phyloP scores from a whole-genome alignment of 148 eudicot species.

The Vaccinium corymbosum region DNA sequence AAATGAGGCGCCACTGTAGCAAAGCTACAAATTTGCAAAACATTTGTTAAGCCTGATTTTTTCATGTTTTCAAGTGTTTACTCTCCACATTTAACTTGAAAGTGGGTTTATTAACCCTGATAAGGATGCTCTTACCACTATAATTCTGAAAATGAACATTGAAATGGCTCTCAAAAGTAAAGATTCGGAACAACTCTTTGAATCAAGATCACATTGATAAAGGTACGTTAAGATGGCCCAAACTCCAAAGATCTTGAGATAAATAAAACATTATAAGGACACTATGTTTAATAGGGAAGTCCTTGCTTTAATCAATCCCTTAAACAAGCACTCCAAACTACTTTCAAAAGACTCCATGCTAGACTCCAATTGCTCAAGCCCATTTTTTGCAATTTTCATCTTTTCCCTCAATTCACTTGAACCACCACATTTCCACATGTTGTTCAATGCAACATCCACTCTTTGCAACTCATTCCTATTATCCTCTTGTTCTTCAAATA shows the following conservation, averaged over 20 bases:
- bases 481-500: conserved; percentile 14
- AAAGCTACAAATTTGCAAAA: too few species aligned
- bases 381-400: conserved; percentile 22
- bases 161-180: too few species aligned
- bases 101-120: too few species aligned
- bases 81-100: too few species aligned
- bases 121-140: too few species aligned
- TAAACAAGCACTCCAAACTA: conserved; percentile 37
- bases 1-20: too few species aligned
- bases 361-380: conserved; percentile 27
- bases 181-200: too few species aligned
- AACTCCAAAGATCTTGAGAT: conserved; percentile 19
- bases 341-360: conserved; percentile 33
- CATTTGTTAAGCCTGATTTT: too few species aligned
- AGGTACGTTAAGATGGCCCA: too few species aligned
- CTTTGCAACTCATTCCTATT: conserved; percentile 21
- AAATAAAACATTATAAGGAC: neutral
- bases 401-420: conserved; percentile 15
- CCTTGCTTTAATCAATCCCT: conserved; percentile 38
- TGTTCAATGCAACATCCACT: conserved; percentile 21
- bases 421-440: neutral
- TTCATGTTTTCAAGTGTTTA: too few species aligned
- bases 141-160: too few species aligned
- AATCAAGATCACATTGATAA: too few species aligned
- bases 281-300: conserved; percentile 12